Conservation (phyloP, 352 stramenopile genomes). For the Phytophthora citrophthora region DNA sequence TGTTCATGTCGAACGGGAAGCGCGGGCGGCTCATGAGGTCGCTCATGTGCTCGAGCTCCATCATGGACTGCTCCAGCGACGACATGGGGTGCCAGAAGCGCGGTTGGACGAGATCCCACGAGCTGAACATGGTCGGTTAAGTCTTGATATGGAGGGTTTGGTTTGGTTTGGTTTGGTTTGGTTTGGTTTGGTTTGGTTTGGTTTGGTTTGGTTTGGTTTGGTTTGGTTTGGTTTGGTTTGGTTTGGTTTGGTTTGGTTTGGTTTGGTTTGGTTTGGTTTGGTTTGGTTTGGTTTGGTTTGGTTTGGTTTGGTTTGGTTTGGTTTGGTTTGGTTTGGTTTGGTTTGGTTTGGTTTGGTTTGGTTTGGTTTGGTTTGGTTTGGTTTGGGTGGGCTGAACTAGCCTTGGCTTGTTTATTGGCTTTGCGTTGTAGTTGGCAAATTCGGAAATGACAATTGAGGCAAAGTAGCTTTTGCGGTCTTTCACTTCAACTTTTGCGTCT, state of each 20-base stretch:
- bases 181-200: background rate
- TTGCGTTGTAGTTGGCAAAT: slow-evolving; percentile 19
- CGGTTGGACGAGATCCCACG: slow-evolving; percentile 60
- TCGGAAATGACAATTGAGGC: background rate
- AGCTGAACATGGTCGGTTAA: slow-evolving; percentile 46
- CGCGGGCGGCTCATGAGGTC: slow-evolving; percentile 28
- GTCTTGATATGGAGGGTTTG: background rate
- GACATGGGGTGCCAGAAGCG: slow-evolving; percentile 66
- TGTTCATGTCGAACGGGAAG: slow-evolving; percentile 18
- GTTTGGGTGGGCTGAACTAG: background rate
- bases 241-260: background rate
- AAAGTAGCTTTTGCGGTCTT: too few relatives aligned
- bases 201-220: background rate
- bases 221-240: background rate
- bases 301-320: background rate
- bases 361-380: background rate
- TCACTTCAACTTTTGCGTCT: background rate
- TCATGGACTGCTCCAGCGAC: slow-evolving; percentile 61
- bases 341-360: background rate
- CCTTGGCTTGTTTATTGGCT: slow-evolving; percentile 5
- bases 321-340: background rate
- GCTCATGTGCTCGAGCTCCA: slow-evolving; percentile 53
- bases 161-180: background rate
- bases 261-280: background rate
- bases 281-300: background rate